These are phyloP conservation scores for Lachnellula hyalina DNA, from an alignment of 2,329 filamentous ascomycete genomes.

Conservation along the genomic window DNA sequence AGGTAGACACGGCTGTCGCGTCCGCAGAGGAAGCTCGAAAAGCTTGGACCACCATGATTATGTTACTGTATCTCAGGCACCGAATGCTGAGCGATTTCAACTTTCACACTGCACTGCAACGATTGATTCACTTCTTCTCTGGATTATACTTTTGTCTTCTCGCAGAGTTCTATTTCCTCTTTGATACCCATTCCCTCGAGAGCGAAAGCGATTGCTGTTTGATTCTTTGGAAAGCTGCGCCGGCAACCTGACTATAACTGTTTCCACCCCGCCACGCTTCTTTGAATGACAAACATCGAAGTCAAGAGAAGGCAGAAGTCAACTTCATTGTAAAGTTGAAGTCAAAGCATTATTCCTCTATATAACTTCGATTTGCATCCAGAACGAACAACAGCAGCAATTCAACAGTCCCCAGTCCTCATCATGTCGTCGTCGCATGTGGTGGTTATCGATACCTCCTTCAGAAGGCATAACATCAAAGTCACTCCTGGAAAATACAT, in stretches of 20 bases:
- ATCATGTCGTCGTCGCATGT: conserved; percentile 85
- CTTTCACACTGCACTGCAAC: neutral
- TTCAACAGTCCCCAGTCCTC: neutral
- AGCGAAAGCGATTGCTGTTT: neutral
- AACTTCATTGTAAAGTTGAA: neutral
- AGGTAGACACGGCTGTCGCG: conserved; percentile 32
- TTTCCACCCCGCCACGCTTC: neutral
- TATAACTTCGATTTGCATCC: neutral
- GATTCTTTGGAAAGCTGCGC: neutral
- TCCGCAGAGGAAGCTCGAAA: conserved; percentile 18
- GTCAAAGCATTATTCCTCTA: neutral
- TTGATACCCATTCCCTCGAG: neutral
- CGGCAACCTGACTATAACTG: neutral
- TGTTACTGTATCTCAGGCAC: conserved; percentile 20
- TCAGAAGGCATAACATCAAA: conserved; percentile 75
- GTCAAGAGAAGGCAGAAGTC: neutral
- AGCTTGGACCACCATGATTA: conserved; percentile 28
- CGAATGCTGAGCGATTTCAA: conserved; percentile 5
- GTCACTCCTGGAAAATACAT: conserved; percentile 76
- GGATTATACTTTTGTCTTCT: conserved; percentile 79
- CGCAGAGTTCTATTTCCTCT: conserved; percentile 25
- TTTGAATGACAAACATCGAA: neutral
- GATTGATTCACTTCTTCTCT: conserved; percentile 52
- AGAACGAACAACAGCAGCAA: neutral
- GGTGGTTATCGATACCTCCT: conserved; percentile 75